These are phyloP conservation scores for Naumovozyma dairenensis DNA, from an alignment of 805 yeast genomes.

Conservation along the genomic window DNA sequence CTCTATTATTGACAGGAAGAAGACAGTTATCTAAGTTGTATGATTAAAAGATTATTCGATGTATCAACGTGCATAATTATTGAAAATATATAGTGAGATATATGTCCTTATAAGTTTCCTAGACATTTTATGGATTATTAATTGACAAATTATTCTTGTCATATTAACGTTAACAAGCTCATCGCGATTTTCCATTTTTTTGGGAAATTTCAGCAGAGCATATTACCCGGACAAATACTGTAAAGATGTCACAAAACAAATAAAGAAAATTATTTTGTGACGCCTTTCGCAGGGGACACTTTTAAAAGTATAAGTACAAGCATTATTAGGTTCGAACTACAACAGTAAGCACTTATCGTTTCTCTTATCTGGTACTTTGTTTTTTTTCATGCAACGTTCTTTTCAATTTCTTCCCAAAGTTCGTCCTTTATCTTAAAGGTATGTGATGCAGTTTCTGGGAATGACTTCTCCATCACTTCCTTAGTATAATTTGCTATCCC, in stretches of 20 bases:
- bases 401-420: conserved; percentile 37
- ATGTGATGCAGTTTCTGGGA: conserved; percentile 55
- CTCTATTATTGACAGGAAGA: too few species aligned
- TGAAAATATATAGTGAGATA: not conserved
- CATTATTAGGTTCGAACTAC: too few species aligned
- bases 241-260: too few species aligned
- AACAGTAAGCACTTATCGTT: too few species aligned
- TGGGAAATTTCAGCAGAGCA: too few species aligned
- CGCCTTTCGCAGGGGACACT: too few species aligned
- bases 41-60: not conserved
- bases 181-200: not conserved
- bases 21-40: not conserved
- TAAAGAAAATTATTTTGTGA: too few species aligned
- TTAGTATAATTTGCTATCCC: conserved; percentile 45
- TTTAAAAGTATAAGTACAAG: too few species aligned
- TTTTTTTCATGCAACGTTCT: not conserved
- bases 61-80: not conserved
- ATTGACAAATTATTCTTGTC: not conserved
- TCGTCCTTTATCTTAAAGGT: conserved; percentile 63
- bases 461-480: conserved; percentile 47
- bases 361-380: not conserved
- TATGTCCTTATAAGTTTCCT: not conserved
- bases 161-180: too few species aligned
- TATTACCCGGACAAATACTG: too few species aligned
- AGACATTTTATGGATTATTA: not conserved